phyloP scores from a whole-genome alignment of 352 stramenopile species.

The Blastocystis sp. region DNA sequence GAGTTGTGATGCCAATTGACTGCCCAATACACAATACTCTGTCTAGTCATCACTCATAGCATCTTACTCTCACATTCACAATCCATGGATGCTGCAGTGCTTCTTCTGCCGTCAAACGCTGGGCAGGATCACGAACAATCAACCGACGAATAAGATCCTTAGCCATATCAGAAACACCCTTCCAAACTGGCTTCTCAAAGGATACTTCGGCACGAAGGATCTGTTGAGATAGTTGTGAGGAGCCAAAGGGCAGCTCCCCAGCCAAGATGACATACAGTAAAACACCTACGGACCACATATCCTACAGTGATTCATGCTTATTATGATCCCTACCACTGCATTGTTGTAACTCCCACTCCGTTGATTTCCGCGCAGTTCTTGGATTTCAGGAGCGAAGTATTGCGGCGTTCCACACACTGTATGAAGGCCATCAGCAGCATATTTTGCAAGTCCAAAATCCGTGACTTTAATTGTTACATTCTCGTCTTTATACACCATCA shows the following conservation, averaged over 20 bases:
- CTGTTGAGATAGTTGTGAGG: background rate
- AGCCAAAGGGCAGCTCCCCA: slow-evolving; percentile 71
- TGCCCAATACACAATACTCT: background rate
- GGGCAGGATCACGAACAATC: slow-evolving; percentile 75
- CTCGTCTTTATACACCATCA: slow-evolving; percentile 77
- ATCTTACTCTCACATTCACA: background rate
- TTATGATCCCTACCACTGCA: slow-evolving; percentile 6
- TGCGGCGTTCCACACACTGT: slow-evolving; percentile 57
- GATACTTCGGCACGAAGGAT: background rate
- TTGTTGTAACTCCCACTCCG: background rate
- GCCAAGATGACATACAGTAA: slow-evolving; percentile 87
- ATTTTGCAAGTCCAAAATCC: slow-evolving; percentile 80
- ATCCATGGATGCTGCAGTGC: slow-evolving; percentile 80
- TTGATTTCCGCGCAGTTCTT: background rate
- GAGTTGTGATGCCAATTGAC: background rate
- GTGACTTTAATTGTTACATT: slow-evolving; percentile 80
- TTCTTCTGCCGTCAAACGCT: slow-evolving; percentile 76
- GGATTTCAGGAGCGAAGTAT: slow-evolving; percentile 58
- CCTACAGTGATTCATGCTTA: slow-evolving; percentile 66
- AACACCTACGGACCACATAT: slow-evolving; percentile 90
- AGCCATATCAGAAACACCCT: slow-evolving; percentile 65
- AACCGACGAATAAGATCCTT: slow-evolving; percentile 77
- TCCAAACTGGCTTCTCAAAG: slow-evolving; percentile 15
- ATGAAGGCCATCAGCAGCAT: slow-evolving; percentile 8
- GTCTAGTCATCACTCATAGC: background rate